Base-by-base conservation (phyloP, 2,329 filamentous ascomycete species). In the Ophidiomyces ophidiicola region DNA sequence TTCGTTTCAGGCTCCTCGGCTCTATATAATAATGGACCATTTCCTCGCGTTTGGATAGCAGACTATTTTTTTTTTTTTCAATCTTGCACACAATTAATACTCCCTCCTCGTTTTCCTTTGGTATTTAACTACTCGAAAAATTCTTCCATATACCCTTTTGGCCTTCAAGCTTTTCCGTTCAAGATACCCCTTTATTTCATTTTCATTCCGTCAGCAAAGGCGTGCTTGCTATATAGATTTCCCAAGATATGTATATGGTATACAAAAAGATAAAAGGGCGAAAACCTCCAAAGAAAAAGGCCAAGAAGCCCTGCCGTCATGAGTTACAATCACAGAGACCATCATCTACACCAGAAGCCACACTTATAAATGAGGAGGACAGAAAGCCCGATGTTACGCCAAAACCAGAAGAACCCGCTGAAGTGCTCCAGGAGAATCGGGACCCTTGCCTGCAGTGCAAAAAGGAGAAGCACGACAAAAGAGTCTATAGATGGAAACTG, bases 401-500 rank as follows among this genome's bases (percentile, higher is more conserved):
- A n/a, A n/a, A n/a, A n/a, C n/a, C n/a, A n/a, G n/a, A n/a, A n/a
- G n/a, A n/a, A n/a, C n/a, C n/a, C n/a, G n/a, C n/a, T n/a, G n/a
- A 3, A 37, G 12, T 21, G 18, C 40, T 29, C 20, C 25, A 33
- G 14, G 11, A 26, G 19, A 39, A 12, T 12, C 19, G 5, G n/a
- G 12, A 39, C 7, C 41, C 36, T 3, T 53, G 51, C 38, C 12
- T 39, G 17, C 29, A 45, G 32, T 59, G 57, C 42, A 51, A 52
- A 35, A 42, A 57, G 32, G 53, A 64, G 32, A 59, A 58, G 35
- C 55, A 50, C 24, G 43, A 52, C 10, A 48, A 51, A 20, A 53
- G 55, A n/a, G 58, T 57, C 31, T 67, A 79, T 50, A 64, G 76
- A 36, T 72, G 64, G 65, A 80, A 72, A 50, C 53, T 81, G 7